phyloP scores from a whole-genome alignment of 495 filamentous ascomycete genomes.

The Penicillium desertorum region DNA sequence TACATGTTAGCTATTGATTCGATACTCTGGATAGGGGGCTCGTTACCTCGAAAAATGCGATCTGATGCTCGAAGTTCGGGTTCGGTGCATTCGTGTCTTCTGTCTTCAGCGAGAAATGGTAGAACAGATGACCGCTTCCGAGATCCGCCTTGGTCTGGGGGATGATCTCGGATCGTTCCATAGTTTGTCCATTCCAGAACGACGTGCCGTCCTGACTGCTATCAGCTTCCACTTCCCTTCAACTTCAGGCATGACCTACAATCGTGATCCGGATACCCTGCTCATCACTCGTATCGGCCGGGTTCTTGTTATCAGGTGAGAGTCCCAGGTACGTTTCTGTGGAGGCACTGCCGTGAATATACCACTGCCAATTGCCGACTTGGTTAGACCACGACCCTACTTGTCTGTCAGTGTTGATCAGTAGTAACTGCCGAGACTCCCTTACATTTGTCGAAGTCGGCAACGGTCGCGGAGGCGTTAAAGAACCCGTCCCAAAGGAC shows the following conservation, averaged over 20 bases:
- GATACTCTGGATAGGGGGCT: not conserved
- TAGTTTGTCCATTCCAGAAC: conserved; percentile 61
- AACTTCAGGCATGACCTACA: conserved; percentile 29
- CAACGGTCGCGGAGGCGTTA: conserved; percentile 22
- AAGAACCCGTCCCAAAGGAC: conserved; percentile 33
- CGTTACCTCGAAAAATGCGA: conserved; percentile 61
- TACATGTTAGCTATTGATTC: not conserved
- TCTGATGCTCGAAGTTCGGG: conserved; percentile 66
- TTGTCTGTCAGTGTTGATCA: not conserved
- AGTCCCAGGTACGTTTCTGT: conserved; percentile 61
- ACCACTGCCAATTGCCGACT: conserved; percentile 70
- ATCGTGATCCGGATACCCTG: conserved; percentile 71
- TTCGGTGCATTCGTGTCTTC: conserved; percentile 58
- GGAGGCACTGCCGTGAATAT: conserved; percentile 61
- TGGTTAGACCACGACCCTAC: conserved; percentile 64
- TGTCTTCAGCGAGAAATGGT: conserved; percentile 69
- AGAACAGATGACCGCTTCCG: conserved; percentile 60
- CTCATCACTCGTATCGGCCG: conserved; percentile 57
- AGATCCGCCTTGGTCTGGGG: conserved; percentile 65
- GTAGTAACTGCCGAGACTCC: accelerated
- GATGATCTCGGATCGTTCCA: conserved; percentile 64
- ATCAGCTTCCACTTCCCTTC: not conserved
- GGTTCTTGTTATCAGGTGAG: conserved; percentile 60
- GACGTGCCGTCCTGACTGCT: conserved; percentile 48
- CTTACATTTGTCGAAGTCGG: conserved; percentile 16